Evolutionary conservation across 2,329 filamentous ascomycete species (phyloP), one percentile per base, ranked within the genome.

Genomic region (Alternaria arborescens): DNA sequence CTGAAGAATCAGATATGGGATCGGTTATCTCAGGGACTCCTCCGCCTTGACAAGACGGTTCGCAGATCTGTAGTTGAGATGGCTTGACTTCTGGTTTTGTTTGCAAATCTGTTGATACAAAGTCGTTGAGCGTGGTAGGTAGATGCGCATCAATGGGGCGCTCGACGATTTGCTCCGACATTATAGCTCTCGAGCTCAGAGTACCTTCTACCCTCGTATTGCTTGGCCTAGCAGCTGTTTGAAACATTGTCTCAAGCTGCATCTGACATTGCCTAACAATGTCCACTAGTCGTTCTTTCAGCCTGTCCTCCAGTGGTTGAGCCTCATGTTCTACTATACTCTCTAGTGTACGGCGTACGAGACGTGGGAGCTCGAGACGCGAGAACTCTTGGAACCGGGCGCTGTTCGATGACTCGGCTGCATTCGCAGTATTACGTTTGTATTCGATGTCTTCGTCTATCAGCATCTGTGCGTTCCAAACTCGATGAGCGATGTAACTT

Each of bases 251-350:
- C 5, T 71, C 62, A 2, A 73, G 60, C 44, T 71, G 66, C 8
- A 58, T 58, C 42, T 72, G 69, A 24, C 70, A 72, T 34, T 69
- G 65, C 16, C 58, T 58, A 0, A 73, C 69, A 26, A 73, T 71
- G 46, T 72, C 69, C 3, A 72, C 64, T 11, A 73, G 68, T 5
- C 64, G 61, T n/a, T 71, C 68, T 47, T 69, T 73, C 5, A 73
- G 48, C 36, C 65, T 68, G 8, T 71, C 71, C 47, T 72, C 70
- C 4, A 72, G 44, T 3, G 70, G 69, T n/a, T 71, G 65, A 4
- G 69, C 64, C 61, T 73, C 71, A 54, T 71, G 61, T 36, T 72
- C 70, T 7, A 72, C 59, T 7, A 63, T 69, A 14, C 62, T 57
- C 58, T 73, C 69, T 8, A 73, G 65, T 3, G 66, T 71, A 1